These are phyloP conservation scores for Dalbergia cultrata DNA, from an alignment of 306 rosid genomes.

Conservation along the genomic window DNA sequence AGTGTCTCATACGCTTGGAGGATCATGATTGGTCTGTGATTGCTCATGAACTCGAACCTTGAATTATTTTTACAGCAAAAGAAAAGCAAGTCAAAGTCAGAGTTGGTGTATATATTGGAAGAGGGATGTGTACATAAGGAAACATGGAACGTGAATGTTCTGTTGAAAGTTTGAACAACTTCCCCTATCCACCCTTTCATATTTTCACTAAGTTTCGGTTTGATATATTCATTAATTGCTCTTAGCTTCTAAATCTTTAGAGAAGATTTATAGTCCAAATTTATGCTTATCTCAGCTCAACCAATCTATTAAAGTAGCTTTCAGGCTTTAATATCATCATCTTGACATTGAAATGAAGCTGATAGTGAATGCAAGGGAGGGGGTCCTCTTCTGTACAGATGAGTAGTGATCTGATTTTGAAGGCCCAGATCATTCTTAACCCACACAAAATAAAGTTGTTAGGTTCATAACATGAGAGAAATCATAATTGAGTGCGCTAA, in stretches of 20 bases:
- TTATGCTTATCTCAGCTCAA: not conserved
- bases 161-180: conserved; percentile 36
- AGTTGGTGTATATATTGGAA: conserved; percentile 29
- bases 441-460: conserved; percentile 43
- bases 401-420: conserved; percentile 29
- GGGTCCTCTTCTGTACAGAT: not conserved
- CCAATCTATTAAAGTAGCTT: conserved; percentile 12
- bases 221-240: not conserved
- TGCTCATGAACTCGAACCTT: conserved; percentile 18
- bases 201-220: not conserved
- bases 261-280: conserved; percentile 4
- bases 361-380: conserved; percentile 16
- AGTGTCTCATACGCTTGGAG: conserved; percentile 14
- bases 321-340: conserved; percentile 16
- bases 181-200: not conserved
- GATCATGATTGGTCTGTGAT: conserved; percentile 30
- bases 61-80: conserved; percentile 18
- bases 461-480: conserved; percentile 39
- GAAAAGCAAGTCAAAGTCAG: conserved; percentile 35
- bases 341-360: conserved; percentile 28
- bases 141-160: conserved; percentile 47
- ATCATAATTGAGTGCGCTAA: conserved; percentile 42
- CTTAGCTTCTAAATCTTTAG: not conserved
- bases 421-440: conserved; percentile 34
- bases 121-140: not conserved